Conservation (phyloP, 2,329 filamentous ascomycete genomes). For the Huntiella omanensis region DNA sequence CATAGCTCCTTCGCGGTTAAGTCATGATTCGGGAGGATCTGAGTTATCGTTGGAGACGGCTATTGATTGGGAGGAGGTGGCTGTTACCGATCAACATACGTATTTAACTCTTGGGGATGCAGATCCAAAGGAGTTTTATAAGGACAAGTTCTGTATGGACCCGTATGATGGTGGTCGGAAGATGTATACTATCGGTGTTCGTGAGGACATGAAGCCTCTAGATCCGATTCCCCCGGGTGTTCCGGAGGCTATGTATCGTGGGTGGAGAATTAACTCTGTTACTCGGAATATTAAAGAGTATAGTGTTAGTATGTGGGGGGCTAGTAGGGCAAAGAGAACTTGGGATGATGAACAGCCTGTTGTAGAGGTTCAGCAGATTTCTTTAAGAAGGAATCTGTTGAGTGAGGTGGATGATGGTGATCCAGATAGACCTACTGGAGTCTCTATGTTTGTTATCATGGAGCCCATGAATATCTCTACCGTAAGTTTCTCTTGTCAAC, state of each 20-base stretch:
- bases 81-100: slow-evolving; percentile 19
- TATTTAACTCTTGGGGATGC: slow-evolving; percentile 20
- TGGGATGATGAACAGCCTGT: slow-evolving; percentile 64
- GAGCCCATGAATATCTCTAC: slow-evolving; percentile 60
- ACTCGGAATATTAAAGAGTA: slow-evolving; percentile 60
- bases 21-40: slow-evolving; percentile 13
- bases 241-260: slow-evolving; percentile 26
- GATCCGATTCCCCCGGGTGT: slow-evolving; percentile 44
- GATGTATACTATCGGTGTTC: slow-evolving; percentile 33
- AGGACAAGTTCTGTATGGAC: slow-evolving; percentile 36
- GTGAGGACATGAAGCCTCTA: slow-evolving; percentile 38
- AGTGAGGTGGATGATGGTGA: slow-evolving; percentile 43
- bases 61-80: slow-evolving; percentile 45
- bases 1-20: slow-evolving; percentile 38
- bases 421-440: slow-evolving; percentile 19
- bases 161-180: slow-evolving; percentile 45
- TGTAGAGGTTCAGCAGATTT: slow-evolving; percentile 51
- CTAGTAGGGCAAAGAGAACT: slow-evolving; percentile 27
- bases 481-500: slow-evolving; percentile 28
- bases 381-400: slow-evolving; percentile 66
- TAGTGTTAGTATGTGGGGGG: slow-evolving; percentile 56
- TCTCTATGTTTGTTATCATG: slow-evolving; percentile 42
- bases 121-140: slow-evolving; percentile 29
- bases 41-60: slow-evolving; percentile 13
- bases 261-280: slow-evolving; percentile 18